Evolutionary conservation across 1,139 yeast genomes (phyloP), one percentile per base, ranked within the genome.

Genomic region (Meyerozyma elateridarum): DNA sequence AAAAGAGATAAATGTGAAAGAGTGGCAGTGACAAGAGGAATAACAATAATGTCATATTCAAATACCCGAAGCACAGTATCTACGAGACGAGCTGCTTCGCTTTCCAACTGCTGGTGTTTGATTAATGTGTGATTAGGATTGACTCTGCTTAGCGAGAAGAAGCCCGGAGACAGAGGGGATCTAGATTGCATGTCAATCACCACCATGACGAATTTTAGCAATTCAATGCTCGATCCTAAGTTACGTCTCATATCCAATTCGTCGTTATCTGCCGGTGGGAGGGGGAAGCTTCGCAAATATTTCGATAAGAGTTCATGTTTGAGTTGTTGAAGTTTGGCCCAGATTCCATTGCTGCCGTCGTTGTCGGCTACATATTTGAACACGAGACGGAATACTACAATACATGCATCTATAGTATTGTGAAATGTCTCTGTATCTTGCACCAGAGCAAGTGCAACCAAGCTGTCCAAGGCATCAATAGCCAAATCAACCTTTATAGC

Each of bases 141-240:
- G 1, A 87, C 79, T 35, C 73, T 60, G 3, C 76, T 56, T 30
- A 85, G 61, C 14, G 85, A 80, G 29, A 79, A 73, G 4, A 41
- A 36, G 25, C 37, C 42, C 3, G 41, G 28, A 31, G 16, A 24
- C 13, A 47, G 63, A 43, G 42, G 70, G 42, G 76, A 64, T 21
- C 75, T 70, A 15, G 84, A 70, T 46, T 89, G 96, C 18, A 77
- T 75, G 35, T 77, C 76, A 24, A 89, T 76, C 2, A 87, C 74
- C 31, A 76, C 73, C 35, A 84, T 76, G 6, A 87, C 73, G 41
- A 89, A 79, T 54, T 83, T 85, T 34, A 83, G 62, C 18, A 85
- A 64, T 28, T 89, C 82, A 17, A 85, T 59, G 51, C 76, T 79
- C 29, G 79, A 63, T 13, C 73, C 76, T 25, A 77, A 52, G 30